phyloP scores from a whole-genome alignment of 305 asterid species.

The Lippia alba region DNA sequence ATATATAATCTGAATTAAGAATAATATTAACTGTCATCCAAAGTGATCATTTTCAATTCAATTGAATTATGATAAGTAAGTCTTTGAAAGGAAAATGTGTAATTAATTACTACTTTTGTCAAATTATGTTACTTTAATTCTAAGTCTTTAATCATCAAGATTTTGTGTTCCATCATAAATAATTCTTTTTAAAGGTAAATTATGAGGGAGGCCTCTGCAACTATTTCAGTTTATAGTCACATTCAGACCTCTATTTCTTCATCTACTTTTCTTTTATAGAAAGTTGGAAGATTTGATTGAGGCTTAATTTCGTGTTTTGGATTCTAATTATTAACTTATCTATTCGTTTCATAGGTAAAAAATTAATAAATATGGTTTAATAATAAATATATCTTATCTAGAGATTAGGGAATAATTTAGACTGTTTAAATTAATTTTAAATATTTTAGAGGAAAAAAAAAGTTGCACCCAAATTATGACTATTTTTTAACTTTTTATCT shows the following conservation, averaged over 20 bases:
- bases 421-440: too few relatives aligned
- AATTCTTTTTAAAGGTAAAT: too few relatives aligned
- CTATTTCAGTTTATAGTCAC: neutral
- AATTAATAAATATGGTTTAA: too few relatives aligned
- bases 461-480: too few relatives aligned
- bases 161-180: neutral
- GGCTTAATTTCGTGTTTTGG: neutral
- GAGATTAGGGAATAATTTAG: too few relatives aligned
- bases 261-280: neutral
- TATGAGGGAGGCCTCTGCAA: too few relatives aligned
- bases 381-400: too few relatives aligned
- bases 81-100: neutral
- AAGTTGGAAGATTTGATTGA: neutral
- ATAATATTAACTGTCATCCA: neutral
- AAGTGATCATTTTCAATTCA: neutral
- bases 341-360: neutral
- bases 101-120: neutral
- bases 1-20: neutral
- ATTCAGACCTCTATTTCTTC: neutral
- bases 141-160: constrained; percentile 6
- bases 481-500: too few relatives aligned
- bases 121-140: neutral
- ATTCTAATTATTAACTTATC: neutral
- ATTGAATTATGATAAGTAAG: neutral
- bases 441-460: too few relatives aligned